phyloP scores from a whole-genome alignment of 352 stramenopile species.

The Phytophthora syringae region DNA sequence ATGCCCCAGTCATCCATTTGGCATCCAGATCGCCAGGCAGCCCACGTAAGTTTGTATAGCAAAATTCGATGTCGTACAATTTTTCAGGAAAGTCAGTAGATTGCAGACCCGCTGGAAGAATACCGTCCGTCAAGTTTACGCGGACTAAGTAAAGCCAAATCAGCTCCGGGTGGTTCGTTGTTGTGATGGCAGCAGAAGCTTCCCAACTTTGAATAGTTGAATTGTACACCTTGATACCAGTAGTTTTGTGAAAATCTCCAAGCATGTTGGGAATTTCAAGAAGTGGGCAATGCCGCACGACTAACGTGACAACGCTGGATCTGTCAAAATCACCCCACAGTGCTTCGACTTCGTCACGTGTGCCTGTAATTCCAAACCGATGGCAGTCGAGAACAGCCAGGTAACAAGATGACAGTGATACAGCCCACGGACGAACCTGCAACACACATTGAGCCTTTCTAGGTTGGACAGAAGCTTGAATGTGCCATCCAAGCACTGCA shows the following conservation, averaged over 20 bases:
- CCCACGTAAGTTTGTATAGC: conserved; percentile 36
- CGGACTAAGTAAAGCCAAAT: conserved; percentile 28
- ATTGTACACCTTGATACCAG: conserved; percentile 46
- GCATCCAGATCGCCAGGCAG: conserved; percentile 42
- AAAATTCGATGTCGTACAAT: conserved; percentile 43
- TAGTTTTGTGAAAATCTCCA: conserved; percentile 23
- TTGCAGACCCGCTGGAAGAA: conserved; percentile 14
- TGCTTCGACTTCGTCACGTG: conserved; percentile 9
- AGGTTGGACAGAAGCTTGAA: conserved; percentile 22
- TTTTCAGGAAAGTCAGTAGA: conserved; percentile 16
- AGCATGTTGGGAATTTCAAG: conserved; percentile 32
- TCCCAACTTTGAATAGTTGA: conserved; percentile 37
- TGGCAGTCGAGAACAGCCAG: conserved; percentile 40
- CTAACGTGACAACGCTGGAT: conserved; percentile 25
- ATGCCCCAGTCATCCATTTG: conserved; percentile 30
- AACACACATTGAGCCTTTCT: conserved; percentile 23
- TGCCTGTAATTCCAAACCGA: conserved; percentile 7
- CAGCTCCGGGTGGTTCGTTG: conserved; percentile 27
- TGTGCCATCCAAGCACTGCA: conserved; percentile 25
- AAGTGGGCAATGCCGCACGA: conserved; percentile 35
- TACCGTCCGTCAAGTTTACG: conserved; percentile 20
- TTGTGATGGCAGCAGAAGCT: conserved; percentile 32
- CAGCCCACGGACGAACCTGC: conserved; percentile 33
- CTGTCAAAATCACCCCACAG: conserved; percentile 26
- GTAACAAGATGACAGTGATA: conserved; percentile 28